Conservation (phyloP, 805 yeast species). For the Saccharomycopsis synnaedendra region DNA sequence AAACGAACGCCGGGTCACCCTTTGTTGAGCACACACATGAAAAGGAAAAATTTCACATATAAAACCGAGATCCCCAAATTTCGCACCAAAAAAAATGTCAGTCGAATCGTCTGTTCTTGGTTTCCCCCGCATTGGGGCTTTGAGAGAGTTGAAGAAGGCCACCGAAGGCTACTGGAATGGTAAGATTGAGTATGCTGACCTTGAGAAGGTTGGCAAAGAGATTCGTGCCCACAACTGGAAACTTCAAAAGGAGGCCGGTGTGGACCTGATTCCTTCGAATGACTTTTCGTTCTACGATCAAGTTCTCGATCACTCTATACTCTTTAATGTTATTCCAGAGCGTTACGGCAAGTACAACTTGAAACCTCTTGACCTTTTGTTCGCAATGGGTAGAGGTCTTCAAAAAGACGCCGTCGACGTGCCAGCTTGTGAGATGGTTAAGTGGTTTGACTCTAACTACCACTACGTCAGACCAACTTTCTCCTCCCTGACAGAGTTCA, state of each 20-base stretch:
- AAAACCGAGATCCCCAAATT: too few relatives aligned
- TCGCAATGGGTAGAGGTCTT: constrained; percentile 99
- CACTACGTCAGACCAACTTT: constrained; percentile 99
- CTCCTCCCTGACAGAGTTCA: constrained; percentile 89
- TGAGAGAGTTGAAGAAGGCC: constrained; percentile 97
- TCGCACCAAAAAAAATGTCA: constrained; percentile 2
- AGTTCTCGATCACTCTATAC: constrained; percentile 80
- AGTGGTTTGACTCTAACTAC: constrained; percentile 99
- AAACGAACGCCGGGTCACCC: too few relatives aligned
- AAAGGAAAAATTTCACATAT: too few relatives aligned
- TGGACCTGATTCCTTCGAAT: constrained; percentile 92
- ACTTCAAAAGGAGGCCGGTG: constrained; percentile 94
- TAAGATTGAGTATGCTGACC: constrained; percentile 77
- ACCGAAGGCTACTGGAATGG: constrained; percentile 99
- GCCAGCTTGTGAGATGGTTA: constrained; percentile 98
- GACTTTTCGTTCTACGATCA: constrained; percentile 99
- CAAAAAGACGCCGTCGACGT: constrained; percentile 98
- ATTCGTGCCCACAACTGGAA: constrained; percentile 96
- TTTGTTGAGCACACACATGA: too few relatives aligned
- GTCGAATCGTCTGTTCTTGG: constrained; percentile 96
- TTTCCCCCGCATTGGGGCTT: constrained; percentile 99
- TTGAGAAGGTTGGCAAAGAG: constrained; percentile 86
- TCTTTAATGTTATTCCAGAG: constrained; percentile 94
- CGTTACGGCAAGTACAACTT: constrained; percentile 90
- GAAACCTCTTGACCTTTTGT: constrained; percentile 80